Evolutionary conservation across 2,329 filamentous ascomycete species (phyloP).

Genomic region (Coniochaeta prunicola): DNA sequence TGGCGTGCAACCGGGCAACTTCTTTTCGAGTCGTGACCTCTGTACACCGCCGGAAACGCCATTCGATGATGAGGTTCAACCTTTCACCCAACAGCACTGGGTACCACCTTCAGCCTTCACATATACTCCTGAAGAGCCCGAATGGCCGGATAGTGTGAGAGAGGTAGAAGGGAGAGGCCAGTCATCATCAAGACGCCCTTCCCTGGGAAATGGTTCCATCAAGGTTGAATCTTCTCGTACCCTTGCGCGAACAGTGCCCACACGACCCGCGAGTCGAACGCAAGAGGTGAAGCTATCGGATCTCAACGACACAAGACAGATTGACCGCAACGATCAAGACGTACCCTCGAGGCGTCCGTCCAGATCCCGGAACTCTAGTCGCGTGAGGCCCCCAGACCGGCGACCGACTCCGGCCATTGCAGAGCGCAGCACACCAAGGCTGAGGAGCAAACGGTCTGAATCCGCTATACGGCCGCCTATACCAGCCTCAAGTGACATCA

Average conservation of each 20-base stretch:
- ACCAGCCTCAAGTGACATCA: constrained; percentile 9
- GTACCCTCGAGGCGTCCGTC: not conserved
- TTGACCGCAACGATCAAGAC: not conserved
- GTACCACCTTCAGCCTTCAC: not conserved
- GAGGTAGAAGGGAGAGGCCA: not conserved
- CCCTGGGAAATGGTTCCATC: not conserved
- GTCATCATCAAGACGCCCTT: not conserved
- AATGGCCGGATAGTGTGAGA: not conserved
- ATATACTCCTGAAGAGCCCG: not conserved
- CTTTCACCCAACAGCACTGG: not conserved
- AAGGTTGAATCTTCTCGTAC: not conserved
- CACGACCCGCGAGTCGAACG: not conserved
- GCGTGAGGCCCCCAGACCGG: not conserved
- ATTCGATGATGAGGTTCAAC: not conserved
- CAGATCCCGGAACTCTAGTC: not conserved
- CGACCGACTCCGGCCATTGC: not conserved
- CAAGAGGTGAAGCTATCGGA: constrained; percentile 1
- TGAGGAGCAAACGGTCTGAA: not conserved
- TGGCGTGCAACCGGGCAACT: not conserved
- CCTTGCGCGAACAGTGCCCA: not conserved
- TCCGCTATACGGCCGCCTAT: not conserved
- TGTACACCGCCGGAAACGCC: not conserved
- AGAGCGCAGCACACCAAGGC: not conserved
- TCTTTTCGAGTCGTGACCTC: not conserved
- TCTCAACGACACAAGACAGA: not conserved